Base-by-base conservation (phyloP, 1,284 basidiomycete species). In the Tetrapyrgos nigripes region DNA sequence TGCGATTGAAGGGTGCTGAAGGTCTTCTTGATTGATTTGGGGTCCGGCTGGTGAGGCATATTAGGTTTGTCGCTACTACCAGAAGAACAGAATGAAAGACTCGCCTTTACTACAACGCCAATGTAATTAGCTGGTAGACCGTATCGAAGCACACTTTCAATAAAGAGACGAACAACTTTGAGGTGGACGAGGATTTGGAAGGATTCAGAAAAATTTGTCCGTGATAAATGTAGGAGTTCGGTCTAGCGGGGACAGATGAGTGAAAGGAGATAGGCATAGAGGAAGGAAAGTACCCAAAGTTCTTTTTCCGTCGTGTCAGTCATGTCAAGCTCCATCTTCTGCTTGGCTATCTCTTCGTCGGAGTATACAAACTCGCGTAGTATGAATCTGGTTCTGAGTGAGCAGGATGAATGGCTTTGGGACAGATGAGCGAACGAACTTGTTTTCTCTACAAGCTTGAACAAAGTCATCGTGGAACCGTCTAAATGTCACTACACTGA, bases 171-270 rank as follows among this genome's bases (percentile, higher is more conserved):
- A 23, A 98, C 75, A 55, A 98, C 85, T 77, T 99, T 98, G 62
- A 99, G 81, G 71, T 99, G 97, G 1, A 96, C 91, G 19, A 98
- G 83, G 31, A 97, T 84, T 75, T 99, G 95, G 79, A 96, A 96
- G 3, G 96, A 89, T 76, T 99, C 97, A 5, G 94, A 96, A 73
- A 99, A 99, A 78, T 97, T 98, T 60, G 94, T 97, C 61, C 97
- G 84, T 28, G 96, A 89, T 45, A 99, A 76, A 62, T 94, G 87
- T n/a, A 99, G 80, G 2, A 99, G 83, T 70, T 99, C 97, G 21
- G 96, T 94, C 96, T 97, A n/a, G n/a, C n/a, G n/a, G n/a, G 67
- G 26, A 47, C 33, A 37, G 40, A 23, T 55, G 3, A 61, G 46
- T 46, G 65, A 55, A 47, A 19, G 58, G 58, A 24, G 50, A 60